Evolutionary conservation across 1,284 basidiomycete species (phyloP).

Genomic region (Cronartium quercuum): DNA sequence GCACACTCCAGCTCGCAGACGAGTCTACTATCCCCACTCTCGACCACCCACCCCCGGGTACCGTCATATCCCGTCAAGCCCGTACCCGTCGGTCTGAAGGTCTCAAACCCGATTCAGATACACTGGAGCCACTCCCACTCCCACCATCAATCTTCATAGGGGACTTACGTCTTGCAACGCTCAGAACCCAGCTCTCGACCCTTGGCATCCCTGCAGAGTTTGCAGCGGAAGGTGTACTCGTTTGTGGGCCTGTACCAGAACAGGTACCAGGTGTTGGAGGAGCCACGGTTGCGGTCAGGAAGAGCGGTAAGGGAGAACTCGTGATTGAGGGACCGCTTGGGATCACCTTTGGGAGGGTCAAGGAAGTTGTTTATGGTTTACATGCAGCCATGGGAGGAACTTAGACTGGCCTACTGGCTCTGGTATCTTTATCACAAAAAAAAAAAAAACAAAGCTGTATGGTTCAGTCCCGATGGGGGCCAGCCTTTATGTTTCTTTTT

Average conservation of each 20-base stretch:
- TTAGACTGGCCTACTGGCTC: neutral
- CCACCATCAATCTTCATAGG: slow-evolving; percentile 87
- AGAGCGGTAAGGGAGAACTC: slow-evolving; percentile 72
- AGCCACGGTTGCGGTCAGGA: slow-evolving; percentile 67
- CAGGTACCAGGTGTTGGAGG: slow-evolving; percentile 22
- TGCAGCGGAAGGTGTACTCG: slow-evolving; percentile 86
- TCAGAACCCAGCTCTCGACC: slow-evolving; percentile 68
- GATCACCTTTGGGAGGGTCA: slow-evolving; percentile 77
- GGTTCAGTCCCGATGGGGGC: too few relatives aligned
- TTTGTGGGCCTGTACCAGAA: slow-evolving; percentile 60
- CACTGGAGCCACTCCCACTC: slow-evolving; percentile 56
- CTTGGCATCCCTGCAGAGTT: slow-evolving; percentile 80
- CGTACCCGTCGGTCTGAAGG: slow-evolving; percentile 17
- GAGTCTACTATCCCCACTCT: slow-evolving; percentile 60
- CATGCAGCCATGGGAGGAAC: slow-evolving; percentile 54
- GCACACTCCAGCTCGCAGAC: slow-evolving; percentile 70
- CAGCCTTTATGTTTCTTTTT: too few relatives aligned
- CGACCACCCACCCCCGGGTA: slow-evolving; percentile 13
- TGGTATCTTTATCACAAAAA: too few relatives aligned
- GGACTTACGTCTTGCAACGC: slow-evolving; percentile 77
- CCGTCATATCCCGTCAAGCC: slow-evolving; percentile 21
- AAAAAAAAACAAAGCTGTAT: too few relatives aligned
- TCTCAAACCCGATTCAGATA: neutral
- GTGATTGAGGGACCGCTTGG: slow-evolving; percentile 81
- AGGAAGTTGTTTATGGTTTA: slow-evolving; percentile 77